phyloP scores from a whole-genome alignment of 78 protist species.

The Chrysochromulina tobinii region DNA sequence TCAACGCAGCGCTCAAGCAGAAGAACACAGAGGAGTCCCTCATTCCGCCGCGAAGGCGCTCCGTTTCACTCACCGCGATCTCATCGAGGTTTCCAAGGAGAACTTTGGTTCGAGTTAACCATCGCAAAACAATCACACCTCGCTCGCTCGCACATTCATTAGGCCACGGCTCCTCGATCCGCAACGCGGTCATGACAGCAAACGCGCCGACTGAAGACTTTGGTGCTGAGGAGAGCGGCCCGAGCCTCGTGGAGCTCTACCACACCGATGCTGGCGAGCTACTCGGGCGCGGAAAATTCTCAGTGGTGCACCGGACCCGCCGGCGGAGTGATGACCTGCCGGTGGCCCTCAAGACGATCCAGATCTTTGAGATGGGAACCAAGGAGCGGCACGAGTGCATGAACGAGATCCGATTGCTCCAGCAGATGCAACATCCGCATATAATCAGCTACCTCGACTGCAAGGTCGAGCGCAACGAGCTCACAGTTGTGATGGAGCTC shows the following conservation, averaged over 20 bases:
- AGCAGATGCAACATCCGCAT: slow-evolving; percentile 33
- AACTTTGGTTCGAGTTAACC: too few relatives aligned
- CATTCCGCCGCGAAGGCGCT: too few relatives aligned
- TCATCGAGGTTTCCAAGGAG: too few relatives aligned
- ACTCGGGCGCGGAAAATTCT: slow-evolving; percentile 8
- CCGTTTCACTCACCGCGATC: too few relatives aligned
- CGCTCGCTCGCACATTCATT: too few relatives aligned
- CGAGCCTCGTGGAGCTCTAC: neutral
- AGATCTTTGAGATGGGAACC: slow-evolving; percentile 41
- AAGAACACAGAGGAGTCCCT: too few relatives aligned
- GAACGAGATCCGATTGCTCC: slow-evolving; percentile 46
- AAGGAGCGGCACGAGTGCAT: slow-evolving; percentile 42
- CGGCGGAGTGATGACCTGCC: neutral
- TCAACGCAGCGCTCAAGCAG: too few relatives aligned
- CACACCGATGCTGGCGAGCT: neutral
- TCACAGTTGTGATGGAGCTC: slow-evolving; percentile 46
- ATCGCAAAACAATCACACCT: too few relatives aligned
- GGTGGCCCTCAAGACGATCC: slow-evolving; percentile 14
- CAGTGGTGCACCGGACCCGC: slow-evolving; percentile 1
- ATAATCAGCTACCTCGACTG: slow-evolving; percentile 50
- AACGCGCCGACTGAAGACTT: too few relatives aligned
- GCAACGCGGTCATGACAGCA: too few relatives aligned
- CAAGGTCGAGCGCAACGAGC: slow-evolving; percentile 40
- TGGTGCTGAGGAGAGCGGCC: too few relatives aligned
- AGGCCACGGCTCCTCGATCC: too few relatives aligned